Evolutionary conservation across 345 rosid species (phyloP).

Genomic region (Crucihimalaya himalaica): DNA sequence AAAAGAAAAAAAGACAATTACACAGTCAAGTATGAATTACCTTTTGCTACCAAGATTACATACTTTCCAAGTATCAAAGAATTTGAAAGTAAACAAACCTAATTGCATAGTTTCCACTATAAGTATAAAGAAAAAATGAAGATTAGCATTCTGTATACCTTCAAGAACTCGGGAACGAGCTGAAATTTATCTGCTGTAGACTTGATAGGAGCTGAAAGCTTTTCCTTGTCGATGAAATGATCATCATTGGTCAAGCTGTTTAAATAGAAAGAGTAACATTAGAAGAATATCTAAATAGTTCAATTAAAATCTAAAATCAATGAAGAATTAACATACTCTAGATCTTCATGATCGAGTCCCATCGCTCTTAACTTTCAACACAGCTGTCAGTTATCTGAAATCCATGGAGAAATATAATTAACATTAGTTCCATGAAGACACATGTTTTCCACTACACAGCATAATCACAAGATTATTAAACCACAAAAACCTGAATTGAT

Average conservation of each 20-base stretch:
- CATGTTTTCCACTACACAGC: background rate
- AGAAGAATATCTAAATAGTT: background rate
- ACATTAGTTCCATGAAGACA: background rate
- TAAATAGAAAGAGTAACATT: slow-evolving; percentile 6
- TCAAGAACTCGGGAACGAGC: slow-evolving; percentile 45
- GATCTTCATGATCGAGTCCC: slow-evolving; percentile 28
- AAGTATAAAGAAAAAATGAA: background rate
- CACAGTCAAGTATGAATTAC: background rate
- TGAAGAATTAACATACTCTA: slow-evolving; percentile 23
- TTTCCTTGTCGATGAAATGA: slow-evolving; percentile 20
- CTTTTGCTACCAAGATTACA: background rate
- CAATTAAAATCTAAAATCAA: background rate
- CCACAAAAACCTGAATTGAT: no score
- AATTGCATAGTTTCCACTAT: background rate
- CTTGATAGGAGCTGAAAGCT: slow-evolving; percentile 42
- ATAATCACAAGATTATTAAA: background rate
- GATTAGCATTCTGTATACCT: slow-evolving; percentile 28
- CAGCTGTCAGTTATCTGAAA: slow-evolving; percentile 22
- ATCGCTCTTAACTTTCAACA: slow-evolving; percentile 21
- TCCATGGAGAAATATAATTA: background rate
- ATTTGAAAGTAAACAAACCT: no score
- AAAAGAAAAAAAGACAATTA: slow-evolving; percentile 11
- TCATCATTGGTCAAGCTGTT: slow-evolving; percentile 24
- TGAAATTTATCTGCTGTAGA: slow-evolving; percentile 32
- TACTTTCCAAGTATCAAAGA: background rate